Evolutionary conservation across 495 filamentous ascomycete species (phyloP).

Genomic region (Ramalina peruviana): DNA sequence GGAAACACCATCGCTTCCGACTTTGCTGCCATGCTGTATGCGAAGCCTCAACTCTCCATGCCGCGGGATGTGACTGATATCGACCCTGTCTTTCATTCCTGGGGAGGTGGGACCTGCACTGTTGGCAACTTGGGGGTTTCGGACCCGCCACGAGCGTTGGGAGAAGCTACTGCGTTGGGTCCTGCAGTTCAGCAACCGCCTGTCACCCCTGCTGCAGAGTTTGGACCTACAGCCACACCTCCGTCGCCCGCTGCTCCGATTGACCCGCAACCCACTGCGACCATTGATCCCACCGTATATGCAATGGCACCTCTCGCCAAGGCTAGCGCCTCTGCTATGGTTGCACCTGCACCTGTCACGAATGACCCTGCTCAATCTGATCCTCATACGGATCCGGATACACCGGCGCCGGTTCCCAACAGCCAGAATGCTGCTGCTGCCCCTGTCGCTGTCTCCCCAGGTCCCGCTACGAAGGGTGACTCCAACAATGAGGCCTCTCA

Average conservation of each 20-base stretch:
- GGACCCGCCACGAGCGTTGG: constrained; percentile 4
- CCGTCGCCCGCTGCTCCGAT: neutral
- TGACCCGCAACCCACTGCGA: neutral
- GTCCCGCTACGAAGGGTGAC: neutral
- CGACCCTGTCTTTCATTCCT: constrained; percentile 1
- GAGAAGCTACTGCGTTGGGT: constrained; percentile 3
- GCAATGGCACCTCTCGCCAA: too few species aligned
- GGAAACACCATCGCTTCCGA: neutral
- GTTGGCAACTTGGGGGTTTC: constrained; percentile 2
- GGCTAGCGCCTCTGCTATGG: too few species aligned
- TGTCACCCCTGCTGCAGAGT: neutral
- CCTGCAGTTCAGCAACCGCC: neutral
- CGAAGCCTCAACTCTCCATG: constrained; percentile 5
- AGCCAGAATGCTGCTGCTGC: neutral
- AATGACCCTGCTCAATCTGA: neutral
- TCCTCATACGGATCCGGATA: neutral
- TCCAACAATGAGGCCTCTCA: neutral
- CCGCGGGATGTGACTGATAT: constrained; percentile 5
- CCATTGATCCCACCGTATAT: neutral
- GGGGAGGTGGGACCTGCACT: constrained; percentile 7
- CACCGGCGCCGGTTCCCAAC: neutral
- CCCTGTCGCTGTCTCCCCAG: neutral
- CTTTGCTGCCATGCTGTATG: constrained; percentile 4
- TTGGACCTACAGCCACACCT: neutral
- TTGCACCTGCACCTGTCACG: too few species aligned